Conservation (phyloP, 176 grass and related monocot genomes). For the Phoenix roebelenii region DNA sequence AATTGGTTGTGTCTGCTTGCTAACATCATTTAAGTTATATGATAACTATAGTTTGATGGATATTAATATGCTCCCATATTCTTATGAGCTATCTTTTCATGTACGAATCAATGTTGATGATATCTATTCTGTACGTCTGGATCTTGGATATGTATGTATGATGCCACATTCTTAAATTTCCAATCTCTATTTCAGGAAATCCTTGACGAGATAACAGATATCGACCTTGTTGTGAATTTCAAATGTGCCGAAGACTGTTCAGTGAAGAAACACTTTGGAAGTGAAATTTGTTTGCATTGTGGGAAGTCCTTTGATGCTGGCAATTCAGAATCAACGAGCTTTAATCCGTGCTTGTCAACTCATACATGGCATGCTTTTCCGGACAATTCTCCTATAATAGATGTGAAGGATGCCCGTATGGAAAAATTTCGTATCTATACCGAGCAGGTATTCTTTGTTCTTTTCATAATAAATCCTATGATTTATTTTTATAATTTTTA, state of each 20-base stretch:
- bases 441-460: constrained; percentile 50
- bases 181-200: constrained; percentile 56
- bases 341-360: constrained; percentile 39
- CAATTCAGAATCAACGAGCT: constrained; percentile 28
- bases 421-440: constrained; percentile 56
- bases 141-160: no score
- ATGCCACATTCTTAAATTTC: neutral
- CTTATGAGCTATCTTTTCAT: no score
- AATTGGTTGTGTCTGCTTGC: no score
- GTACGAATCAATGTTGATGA: no score
- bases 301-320: constrained; percentile 51
- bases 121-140: no score
- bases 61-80: no score
- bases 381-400: constrained; percentile 31
- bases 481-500: no score
- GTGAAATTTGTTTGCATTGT: constrained; percentile 64
- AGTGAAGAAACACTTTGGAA: constrained; percentile 54
- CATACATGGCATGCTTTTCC: constrained; percentile 31
- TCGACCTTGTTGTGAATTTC: constrained; percentile 92
- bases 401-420: constrained; percentile 35
- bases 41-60: no score
- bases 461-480: neutral
- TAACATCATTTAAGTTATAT: no score
- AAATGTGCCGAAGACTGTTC: constrained; percentile 69
- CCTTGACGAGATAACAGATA: constrained; percentile 79